A percentile compares a stretch with the other conserved stretches of the same genome.
These are phyloP conservation scores for Scortechinia acanthostroma DNA, from an alignment of 2,329 filamentous ascomycete genomes.

Conservation along the genomic window DNA sequence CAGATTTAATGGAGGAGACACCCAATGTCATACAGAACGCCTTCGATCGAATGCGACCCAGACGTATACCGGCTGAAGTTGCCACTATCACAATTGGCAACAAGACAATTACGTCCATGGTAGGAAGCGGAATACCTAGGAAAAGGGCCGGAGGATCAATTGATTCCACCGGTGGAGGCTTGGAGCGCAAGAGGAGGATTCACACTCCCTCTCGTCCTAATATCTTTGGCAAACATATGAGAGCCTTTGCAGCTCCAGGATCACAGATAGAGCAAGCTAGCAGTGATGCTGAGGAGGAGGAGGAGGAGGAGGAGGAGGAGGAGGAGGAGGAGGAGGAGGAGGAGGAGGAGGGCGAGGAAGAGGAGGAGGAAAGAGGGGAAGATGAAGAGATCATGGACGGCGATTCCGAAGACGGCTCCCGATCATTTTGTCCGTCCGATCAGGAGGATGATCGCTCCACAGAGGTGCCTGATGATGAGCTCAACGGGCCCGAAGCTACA, in stretches of 20 bases:
- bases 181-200: slow-evolving; percentile 11
- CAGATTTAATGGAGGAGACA: background rate
- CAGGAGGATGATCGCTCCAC: background rate
- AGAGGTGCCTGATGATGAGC: background rate
- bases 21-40: background rate
- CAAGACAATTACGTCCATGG: slow-evolving; percentile 43
- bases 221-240: slow-evolving; percentile 8
- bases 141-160: slow-evolving; percentile 16
- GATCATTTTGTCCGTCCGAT: slow-evolving; percentile 6
- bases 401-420: slow-evolving; percentile 10
- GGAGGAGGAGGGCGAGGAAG: slow-evolving; percentile 6
- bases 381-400: too few species aligned
- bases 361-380: slow-evolving; percentile 7
- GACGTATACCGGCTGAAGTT: slow-evolving; percentile 40
- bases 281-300: slow-evolving; percentile 12
- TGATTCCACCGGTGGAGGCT: background rate
- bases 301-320: slow-evolving; percentile 9
- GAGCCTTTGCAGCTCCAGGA: slow-evolving; percentile 3
- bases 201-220: slow-evolving; percentile 12
- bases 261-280: slow-evolving; percentile 11
- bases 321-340: slow-evolving; percentile 9
- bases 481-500: background rate
- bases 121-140: slow-evolving; percentile 36
- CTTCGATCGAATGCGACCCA: slow-evolving; percentile 20
- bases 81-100: slow-evolving; percentile 57